Base-by-base conservation (phyloP, 371 early-diverging fungal genomes). In the Rhizomucor miehei region DNA sequence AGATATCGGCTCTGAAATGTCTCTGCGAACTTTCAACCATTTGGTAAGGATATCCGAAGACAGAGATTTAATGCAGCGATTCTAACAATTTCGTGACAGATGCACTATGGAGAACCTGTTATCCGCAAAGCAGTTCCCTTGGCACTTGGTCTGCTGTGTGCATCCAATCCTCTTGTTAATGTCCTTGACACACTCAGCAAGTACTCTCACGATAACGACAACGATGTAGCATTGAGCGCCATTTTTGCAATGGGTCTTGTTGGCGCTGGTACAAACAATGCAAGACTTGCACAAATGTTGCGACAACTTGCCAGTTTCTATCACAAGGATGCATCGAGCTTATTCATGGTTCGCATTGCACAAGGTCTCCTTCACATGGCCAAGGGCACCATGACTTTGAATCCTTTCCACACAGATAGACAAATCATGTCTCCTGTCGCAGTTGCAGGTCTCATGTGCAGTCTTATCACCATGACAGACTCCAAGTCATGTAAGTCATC, bases 221-320 rank as follows among this genome's bases (percentile, higher is more conserved):
- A 79, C 25, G 91, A 95, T 36, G 97, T 98, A 17, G 94, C 99
- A 20, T 69, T 91, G 48, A 95, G 93, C 65, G 94, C 99, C 21
- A 91, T 99, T 44, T 92, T 99, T 75, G 96, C 98, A 25, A 93
- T 99, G 91, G 99, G 99, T 48, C 69, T 99, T 48, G 93, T 99
- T 16, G 99, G 99, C 36, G 99, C 98, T 3, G 99, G 99, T 50
- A 99, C 99, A n/a, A 99, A 99, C 80, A 99, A 99, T 71, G 96
- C 99, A 3, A 88, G 98, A 38, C 80, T 99, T 38, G 95, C 95
- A 29, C 95, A 98, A 73, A 95, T 99, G 87, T 74, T 99, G 53
- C 84, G 99, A 52, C 94, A 97, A 64, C 81, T 99, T 25, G 97
- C 96, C 17, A 84, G 90, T n/a, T 98, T 93, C 79, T 95, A 98